Evolutionary conservation across 2,329 filamentous ascomycete species (phyloP).

Genomic region (Diaporthe amygdali): DNA sequence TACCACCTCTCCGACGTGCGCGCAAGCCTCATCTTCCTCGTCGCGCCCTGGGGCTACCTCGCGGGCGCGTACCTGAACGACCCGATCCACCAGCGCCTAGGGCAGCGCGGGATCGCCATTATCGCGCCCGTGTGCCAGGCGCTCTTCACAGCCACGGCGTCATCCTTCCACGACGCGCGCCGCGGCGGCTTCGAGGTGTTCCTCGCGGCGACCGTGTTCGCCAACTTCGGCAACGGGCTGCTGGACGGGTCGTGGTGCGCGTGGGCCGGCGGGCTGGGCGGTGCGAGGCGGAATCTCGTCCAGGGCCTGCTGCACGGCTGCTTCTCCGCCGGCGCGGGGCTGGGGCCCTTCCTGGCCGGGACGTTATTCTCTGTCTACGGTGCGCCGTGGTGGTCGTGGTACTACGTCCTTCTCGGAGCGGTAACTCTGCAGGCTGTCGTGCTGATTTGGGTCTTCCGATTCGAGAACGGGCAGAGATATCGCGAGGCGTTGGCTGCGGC

Average conservation of each 20-base stretch:
- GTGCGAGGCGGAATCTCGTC: constrained; percentile 40
- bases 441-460: constrained; percentile 42
- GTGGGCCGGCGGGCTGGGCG: constrained; percentile 46
- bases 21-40: constrained; percentile 51
- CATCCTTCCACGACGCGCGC: constrained; percentile 30
- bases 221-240: constrained; percentile 44
- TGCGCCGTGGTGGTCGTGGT: constrained; percentile 44
- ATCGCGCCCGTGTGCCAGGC: constrained; percentile 44
- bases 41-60: constrained; percentile 48
- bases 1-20: constrained; percentile 47
- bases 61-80: constrained; percentile 44
- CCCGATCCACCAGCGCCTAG: constrained; percentile 42
- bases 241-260: constrained; percentile 51
- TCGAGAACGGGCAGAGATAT: constrained; percentile 39
- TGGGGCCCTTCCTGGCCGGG: constrained; percentile 41
- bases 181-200: constrained; percentile 34
- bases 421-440: constrained; percentile 24
- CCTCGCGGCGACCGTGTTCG: constrained; percentile 36
- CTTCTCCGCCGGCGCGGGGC: constrained; percentile 43
- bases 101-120: constrained; percentile 48
- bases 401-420: constrained; percentile 40
- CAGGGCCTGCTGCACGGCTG: constrained; percentile 46
- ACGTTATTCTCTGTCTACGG: constrained; percentile 34
- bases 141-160: constrained; percentile 34
- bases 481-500: constrained; percentile 24